A percentile compares a stretch with the other conserved stretches of the same genome.
Conservation (phyloP, 352 stramenopile genomes). For the Pythium sp. region DNA sequence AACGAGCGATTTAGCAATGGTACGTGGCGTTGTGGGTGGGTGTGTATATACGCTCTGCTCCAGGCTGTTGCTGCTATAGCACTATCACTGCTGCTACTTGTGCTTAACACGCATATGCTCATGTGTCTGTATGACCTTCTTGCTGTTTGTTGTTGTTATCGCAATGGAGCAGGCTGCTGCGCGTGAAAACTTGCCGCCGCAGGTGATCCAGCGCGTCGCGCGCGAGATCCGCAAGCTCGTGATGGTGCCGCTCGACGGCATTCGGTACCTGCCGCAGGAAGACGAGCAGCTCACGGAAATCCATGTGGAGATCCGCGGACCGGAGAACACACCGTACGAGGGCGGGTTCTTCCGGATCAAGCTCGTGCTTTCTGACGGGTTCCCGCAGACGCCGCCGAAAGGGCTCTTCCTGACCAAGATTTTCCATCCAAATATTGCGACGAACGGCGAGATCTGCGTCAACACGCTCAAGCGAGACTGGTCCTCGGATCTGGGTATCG, state of each 20-base stretch:
- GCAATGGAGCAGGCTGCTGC: slow-evolving; percentile 18
- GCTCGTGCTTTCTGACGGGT: slow-evolving; percentile 89
- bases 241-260: slow-evolving; percentile 87
- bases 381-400: slow-evolving; percentile 80
- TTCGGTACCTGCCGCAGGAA: slow-evolving; percentile 91
- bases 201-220: slow-evolving; percentile 91
- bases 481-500: slow-evolving; percentile 92
- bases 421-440: slow-evolving; percentile 99
- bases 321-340: slow-evolving; percentile 97
- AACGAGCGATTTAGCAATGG: slow-evolving; percentile 1
- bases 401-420: slow-evolving; percentile 99
- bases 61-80: background rate
- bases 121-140: background rate
- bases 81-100: background rate
- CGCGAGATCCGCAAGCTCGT: slow-evolving; percentile 92
- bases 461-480: slow-evolving; percentile 99
- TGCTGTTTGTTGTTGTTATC: background rate
- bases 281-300: slow-evolving; percentile 91
- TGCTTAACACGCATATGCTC: background rate
- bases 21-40: background rate
- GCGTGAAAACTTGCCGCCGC: slow-evolving; percentile 72
- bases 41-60: background rate
- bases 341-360: slow-evolving; percentile 95
- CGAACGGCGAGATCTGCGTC: slow-evolving; percentile 98
- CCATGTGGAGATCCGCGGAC: slow-evolving; percentile 95